Percentiles rank a stretch among this genome's conserved stretches.
phyloP scores from a whole-genome alignment of 148 eudicot genomes.

The Chenopodium berlandieri region DNA sequence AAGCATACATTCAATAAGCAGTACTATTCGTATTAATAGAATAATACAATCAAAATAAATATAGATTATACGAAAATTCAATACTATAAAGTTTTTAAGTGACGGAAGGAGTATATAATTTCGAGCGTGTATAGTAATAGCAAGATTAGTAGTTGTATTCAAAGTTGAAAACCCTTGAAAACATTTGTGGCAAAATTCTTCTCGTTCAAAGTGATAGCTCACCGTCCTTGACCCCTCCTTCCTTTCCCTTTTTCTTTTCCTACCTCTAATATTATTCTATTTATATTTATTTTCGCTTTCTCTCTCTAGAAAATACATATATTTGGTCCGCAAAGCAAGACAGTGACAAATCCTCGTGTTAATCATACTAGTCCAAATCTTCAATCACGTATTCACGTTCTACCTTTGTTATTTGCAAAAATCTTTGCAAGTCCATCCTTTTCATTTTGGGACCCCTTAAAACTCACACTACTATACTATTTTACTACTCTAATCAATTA shows the following conservation, averaged over 20 bases:
- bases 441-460: not conserved
- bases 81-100: no score
- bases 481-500: not conserved
- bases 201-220: slow-evolving; percentile 30
- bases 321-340: slow-evolving; percentile 15
- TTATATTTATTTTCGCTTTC: not conserved
- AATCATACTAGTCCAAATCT: slow-evolving; percentile 17
- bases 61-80: not conserved
- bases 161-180: slow-evolving; percentile 17
- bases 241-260: not conserved
- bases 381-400: slow-evolving; percentile 15
- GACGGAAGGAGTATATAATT: no score
- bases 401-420: not conserved
- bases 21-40: no score
- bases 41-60: no score
- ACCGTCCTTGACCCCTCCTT: slow-evolving; percentile 29
- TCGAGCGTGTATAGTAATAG: not conserved
- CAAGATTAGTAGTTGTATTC: slow-evolving; percentile 8
- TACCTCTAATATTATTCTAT: not conserved
- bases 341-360: slow-evolving; percentile 21
- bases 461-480: not conserved
- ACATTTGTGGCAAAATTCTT: slow-evolving; percentile 28
- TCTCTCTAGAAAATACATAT: not conserved
- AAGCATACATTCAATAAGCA: no score
- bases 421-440: slow-evolving; percentile 11